phyloP scores from a whole-genome alignment of 306 rosid genomes.

The Leucaena leucocephala region DNA sequence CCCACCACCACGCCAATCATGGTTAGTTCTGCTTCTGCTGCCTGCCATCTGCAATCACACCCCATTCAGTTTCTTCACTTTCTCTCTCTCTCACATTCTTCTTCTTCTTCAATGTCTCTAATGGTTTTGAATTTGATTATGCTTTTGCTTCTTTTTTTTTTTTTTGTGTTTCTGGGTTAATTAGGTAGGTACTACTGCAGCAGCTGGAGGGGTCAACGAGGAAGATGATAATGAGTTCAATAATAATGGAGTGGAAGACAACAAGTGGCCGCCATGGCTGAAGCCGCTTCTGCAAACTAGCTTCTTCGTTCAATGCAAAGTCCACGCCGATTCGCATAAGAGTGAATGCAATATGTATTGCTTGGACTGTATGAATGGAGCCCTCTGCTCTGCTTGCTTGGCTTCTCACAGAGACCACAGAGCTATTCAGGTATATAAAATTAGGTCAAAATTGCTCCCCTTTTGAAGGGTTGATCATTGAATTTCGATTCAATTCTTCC shows the following conservation, averaged over 20 bases:
- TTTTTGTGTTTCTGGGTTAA: conserved; percentile 27
- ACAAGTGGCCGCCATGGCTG: conserved; percentile 70
- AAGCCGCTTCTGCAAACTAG: conserved; percentile 58
- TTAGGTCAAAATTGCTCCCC: neutral
- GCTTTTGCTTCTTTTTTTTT: neutral
- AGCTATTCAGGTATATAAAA: conserved; percentile 58
- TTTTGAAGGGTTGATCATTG: conserved; percentile 6
- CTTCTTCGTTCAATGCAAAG: conserved; percentile 71
- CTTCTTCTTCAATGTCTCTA: neutral
- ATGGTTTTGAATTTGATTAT: neutral
- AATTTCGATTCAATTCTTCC: conserved; percentile 30
- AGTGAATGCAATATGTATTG: conserved; percentile 80
- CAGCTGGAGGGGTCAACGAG: conserved; percentile 30
- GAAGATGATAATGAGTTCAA: conserved; percentile 18
- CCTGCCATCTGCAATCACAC: neutral
- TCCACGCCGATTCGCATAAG: conserved; percentile 65
- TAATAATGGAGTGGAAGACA: conserved; percentile 40
- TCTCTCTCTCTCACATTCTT: conserved; percentile 13
- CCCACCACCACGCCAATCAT: conserved; percentile 40
- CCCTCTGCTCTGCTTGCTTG: conserved; percentile 66
- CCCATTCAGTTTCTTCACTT: neutral
- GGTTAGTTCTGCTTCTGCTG: conserved; percentile 43
- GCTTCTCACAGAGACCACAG: conserved; percentile 59
- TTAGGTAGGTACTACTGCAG: conserved; percentile 33
- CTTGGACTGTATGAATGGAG: conserved; percentile 69